A percentile compares a stretch with the other conserved stretches of the same genome.
phyloP scores from a whole-genome alignment of 192 early-diverging fungal genomes.

The Coemansia sp. region DNA sequence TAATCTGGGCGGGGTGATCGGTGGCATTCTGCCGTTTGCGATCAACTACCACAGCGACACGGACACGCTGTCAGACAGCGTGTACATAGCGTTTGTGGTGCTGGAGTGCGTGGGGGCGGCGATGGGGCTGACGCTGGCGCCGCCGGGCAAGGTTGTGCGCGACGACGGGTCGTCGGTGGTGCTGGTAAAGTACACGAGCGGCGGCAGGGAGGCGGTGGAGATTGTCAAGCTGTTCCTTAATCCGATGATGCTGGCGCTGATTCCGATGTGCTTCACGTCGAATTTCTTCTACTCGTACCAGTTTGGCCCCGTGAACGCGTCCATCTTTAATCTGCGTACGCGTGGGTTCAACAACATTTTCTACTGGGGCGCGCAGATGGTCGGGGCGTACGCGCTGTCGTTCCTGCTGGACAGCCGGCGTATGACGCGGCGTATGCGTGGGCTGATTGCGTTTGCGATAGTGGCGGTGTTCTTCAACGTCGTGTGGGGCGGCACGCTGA shows the following conservation, averaged over 20 bases:
- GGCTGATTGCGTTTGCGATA: slow-evolving; percentile 56
- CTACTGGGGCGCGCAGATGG: slow-evolving; percentile 81
- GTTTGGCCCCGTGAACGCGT: slow-evolving; percentile 68
- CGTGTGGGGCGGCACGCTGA: slow-evolving; percentile 67
- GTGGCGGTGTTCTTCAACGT: slow-evolving; percentile 53
- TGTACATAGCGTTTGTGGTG: slow-evolving; percentile 79
- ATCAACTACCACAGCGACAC: slow-evolving; percentile 61
- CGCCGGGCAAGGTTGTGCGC: slow-evolving; percentile 63
- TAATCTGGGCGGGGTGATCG: slow-evolving; percentile 79
- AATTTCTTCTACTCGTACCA: slow-evolving; percentile 92
- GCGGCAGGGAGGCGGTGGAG: slow-evolving; percentile 53
- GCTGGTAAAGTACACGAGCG: slow-evolving; percentile 68
- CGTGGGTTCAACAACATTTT: slow-evolving; percentile 77
- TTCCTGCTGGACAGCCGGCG: slow-evolving; percentile 61
- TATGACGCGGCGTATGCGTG: slow-evolving; percentile 61
- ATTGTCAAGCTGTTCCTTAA: slow-evolving; percentile 59
- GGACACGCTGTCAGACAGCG: slow-evolving; percentile 54
- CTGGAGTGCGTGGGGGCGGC: slow-evolving; percentile 68
- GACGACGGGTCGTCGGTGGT: slow-evolving; percentile 67
- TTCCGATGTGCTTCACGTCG: slow-evolving; percentile 73
- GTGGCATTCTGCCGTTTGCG: slow-evolving; percentile 70
- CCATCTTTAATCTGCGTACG: slow-evolving; percentile 70
- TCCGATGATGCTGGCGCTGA: slow-evolving; percentile 62
- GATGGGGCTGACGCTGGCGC: slow-evolving; percentile 61
- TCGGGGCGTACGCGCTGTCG: slow-evolving; percentile 66